A percentile compares a stretch with the other conserved stretches of the same genome.
phyloP scores from a whole-genome alignment of 805 yeast species.

The Priceomyces haplophilus region DNA sequence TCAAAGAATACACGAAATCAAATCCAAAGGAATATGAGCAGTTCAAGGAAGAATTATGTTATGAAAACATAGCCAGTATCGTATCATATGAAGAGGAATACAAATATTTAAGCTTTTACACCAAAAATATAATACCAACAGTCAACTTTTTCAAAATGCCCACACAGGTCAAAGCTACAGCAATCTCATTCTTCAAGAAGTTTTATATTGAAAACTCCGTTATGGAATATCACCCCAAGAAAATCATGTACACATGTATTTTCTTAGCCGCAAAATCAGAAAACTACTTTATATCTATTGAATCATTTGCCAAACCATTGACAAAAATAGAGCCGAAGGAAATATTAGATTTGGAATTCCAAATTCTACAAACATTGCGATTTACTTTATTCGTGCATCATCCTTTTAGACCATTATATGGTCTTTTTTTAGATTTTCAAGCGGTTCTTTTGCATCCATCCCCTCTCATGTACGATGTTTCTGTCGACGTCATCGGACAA shows the following conservation, averaged over 20 bases:
- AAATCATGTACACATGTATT: slow-evolving; percentile 65
- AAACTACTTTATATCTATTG: slow-evolving; percentile 82
- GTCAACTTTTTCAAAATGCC: slow-evolving; percentile 78
- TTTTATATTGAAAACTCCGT: slow-evolving; percentile 80
- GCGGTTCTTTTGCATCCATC: slow-evolving; percentile 43
- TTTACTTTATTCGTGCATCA: slow-evolving; percentile 86
- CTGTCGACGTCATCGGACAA: slow-evolving; percentile 54
- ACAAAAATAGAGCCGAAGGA: slow-evolving; percentile 63
- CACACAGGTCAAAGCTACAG: slow-evolving; percentile 84
- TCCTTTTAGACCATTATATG: slow-evolving; percentile 87
- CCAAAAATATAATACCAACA: slow-evolving; percentile 66
- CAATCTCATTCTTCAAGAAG: slow-evolving; percentile 74
- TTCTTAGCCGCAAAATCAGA: slow-evolving; percentile 93
- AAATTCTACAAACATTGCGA: slow-evolving; percentile 64
- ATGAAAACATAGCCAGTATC: slow-evolving; percentile 33
- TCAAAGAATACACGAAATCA: slow-evolving; percentile 14
- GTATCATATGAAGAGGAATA: slow-evolving; percentile 70
- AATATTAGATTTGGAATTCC: slow-evolving; percentile 76
- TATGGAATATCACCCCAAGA: slow-evolving; percentile 85
- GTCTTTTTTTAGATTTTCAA: slow-evolving; percentile 90
- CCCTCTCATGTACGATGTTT: slow-evolving; percentile 44
- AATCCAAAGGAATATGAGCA: slow-evolving; percentile 29
- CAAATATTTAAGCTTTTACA: slow-evolving; percentile 64
- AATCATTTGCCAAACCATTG: slow-evolving; percentile 69
- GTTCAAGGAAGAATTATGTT: slow-evolving; percentile 26